Evolutionary conservation across 2,329 filamentous ascomycete genomes (phyloP).

Genomic region (Phyllosticta citribraziliensis): DNA sequence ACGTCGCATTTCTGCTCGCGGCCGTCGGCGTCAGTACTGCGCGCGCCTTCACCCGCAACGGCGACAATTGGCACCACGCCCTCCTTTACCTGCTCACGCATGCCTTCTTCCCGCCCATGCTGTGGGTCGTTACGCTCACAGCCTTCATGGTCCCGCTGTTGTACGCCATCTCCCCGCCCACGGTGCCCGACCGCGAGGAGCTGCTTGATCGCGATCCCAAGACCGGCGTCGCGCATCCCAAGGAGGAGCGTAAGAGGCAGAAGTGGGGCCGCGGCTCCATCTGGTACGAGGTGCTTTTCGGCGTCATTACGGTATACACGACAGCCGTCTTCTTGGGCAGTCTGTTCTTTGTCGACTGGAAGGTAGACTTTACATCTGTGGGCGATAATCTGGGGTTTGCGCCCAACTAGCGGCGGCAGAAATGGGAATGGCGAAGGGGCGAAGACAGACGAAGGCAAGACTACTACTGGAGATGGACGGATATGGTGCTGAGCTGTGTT

Average conservation of each 20-base stretch:
- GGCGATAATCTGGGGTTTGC: not conserved
- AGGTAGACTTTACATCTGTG: not conserved
- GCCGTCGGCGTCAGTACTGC: not conserved
- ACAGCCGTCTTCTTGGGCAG: not conserved
- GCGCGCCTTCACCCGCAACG: not conserved
- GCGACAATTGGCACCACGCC: not conserved
- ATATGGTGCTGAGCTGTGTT: no score
- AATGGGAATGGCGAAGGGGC: not conserved
- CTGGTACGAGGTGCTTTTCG: not conserved
- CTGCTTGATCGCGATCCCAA: constrained; percentile 46
- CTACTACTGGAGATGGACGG: no score
- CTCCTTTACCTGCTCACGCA: constrained; percentile 12
- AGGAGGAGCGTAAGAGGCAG: constrained; percentile 1
- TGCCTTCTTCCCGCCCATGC: constrained; percentile 12
- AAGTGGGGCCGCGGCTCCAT: not conserved
- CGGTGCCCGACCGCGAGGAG: constrained; percentile 48
- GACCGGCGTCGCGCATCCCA: constrained; percentile 44
- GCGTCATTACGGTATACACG: not conserved
- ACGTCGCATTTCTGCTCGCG: constrained; percentile 8
- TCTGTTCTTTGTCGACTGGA: not conserved
- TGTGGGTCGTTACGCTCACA: constrained; percentile 11
- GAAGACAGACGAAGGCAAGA: not conserved
- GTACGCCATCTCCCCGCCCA: constrained; percentile 52
- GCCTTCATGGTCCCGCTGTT: constrained; percentile 35
- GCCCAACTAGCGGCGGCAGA: not conserved